Percentiles rank a stretch among this genome's conserved stretches.
Conservation (phyloP, 2,329 filamentous ascomycete genomes). For the Chaetomium olivaceum region DNA sequence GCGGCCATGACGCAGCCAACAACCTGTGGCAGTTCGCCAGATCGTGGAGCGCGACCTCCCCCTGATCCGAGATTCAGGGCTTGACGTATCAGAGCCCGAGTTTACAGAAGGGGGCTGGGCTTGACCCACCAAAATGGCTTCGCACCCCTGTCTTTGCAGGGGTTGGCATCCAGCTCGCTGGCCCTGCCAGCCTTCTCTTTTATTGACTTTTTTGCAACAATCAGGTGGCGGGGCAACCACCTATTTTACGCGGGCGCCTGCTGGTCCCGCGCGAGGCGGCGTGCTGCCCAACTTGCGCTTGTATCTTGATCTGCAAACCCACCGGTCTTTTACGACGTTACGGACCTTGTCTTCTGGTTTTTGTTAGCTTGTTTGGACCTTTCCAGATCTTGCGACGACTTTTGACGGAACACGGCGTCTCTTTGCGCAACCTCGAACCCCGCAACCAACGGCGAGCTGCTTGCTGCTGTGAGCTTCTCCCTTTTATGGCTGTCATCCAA, state of each 20-base stretch:
- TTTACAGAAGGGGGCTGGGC: constrained; percentile 18
- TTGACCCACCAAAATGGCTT: constrained; percentile 14
- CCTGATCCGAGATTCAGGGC: neutral
- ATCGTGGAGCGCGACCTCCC: neutral
- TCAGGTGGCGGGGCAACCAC: constrained; percentile 37
- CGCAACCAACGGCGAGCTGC: constrained; percentile 11
- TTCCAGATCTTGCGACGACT: neutral
- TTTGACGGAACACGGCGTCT: constrained; percentile 1
- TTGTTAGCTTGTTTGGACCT: neutral
- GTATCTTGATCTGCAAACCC: neutral
- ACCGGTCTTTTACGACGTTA: constrained; percentile 6
- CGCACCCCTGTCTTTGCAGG: constrained; percentile 21
- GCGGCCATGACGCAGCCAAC: constrained; percentile 4
- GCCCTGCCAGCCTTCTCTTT: constrained; percentile 34
- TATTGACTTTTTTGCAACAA: constrained; percentile 35
- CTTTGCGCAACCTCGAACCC: constrained; percentile 11
- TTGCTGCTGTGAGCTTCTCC: constrained; percentile 9
- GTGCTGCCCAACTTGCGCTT: constrained; percentile 17
- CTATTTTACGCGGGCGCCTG: constrained; percentile 31
- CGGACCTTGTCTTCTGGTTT: neutral
- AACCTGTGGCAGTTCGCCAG: neutral
- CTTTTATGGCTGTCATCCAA: neutral
- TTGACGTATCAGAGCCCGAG: constrained; percentile 3
- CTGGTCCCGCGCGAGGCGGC: constrained; percentile 8
- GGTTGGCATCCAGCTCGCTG: constrained; percentile 16